Evolutionary conservation across 148 eudicot genomes (phyloP).

Genomic region (Simmondsia chinensis): DNA sequence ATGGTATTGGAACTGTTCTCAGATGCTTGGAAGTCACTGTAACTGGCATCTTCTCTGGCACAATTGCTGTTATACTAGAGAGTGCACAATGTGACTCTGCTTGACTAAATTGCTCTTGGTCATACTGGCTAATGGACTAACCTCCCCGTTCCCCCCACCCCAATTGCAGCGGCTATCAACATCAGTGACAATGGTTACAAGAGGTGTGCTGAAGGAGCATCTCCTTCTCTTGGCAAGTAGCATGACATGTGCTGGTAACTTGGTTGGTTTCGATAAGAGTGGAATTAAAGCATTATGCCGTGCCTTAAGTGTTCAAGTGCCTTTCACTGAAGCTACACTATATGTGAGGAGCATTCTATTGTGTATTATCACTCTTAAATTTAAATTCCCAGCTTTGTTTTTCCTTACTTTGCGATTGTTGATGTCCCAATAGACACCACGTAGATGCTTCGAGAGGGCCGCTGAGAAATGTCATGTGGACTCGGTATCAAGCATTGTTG

Average conservation of each 20-base stretch:
- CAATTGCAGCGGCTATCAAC: constrained; percentile 78
- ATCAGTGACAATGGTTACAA: constrained; percentile 85
- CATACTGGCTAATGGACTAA: too few species aligned
- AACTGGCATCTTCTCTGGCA: too few species aligned
- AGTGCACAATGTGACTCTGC: too few species aligned
- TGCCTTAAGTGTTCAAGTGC: constrained; percentile 65
- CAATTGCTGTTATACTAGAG: too few species aligned
- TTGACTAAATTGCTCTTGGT: too few species aligned
- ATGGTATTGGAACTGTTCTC: too few species aligned
- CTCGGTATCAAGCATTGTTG: constrained; percentile 77
- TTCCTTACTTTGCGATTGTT: too few species aligned
- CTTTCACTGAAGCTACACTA: constrained; percentile 89
- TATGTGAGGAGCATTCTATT: constrained; percentile 43
- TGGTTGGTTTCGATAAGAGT: constrained; percentile 73
- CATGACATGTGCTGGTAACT: constrained; percentile 84
- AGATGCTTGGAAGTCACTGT: too few species aligned
- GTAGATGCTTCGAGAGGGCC: constrained; percentile 88
- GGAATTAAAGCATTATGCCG: constrained; percentile 80
- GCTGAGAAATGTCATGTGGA: constrained; percentile 91
- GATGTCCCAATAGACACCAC: constrained; percentile 53
- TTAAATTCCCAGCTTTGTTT: neutral
- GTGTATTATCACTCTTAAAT: too few species aligned
- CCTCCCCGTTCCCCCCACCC: neutral
- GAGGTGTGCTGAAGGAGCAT: constrained; percentile 91
- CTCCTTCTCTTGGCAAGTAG: constrained; percentile 82